phyloP scores from a whole-genome alignment of 345 rosid genomes.

The Gossypium arboreum region DNA sequence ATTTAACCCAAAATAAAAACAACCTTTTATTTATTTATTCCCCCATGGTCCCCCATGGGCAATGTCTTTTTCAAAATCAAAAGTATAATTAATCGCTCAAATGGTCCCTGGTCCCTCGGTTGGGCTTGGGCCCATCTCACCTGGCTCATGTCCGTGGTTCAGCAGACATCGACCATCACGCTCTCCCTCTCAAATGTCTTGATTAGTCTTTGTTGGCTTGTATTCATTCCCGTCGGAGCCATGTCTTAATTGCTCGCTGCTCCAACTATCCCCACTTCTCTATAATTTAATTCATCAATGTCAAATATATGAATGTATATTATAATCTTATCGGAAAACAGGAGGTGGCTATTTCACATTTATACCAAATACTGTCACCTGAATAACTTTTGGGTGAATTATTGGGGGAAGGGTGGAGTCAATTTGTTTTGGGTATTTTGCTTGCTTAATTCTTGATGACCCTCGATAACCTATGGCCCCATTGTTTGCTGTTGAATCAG shows the following conservation, averaged over 20 bases:
- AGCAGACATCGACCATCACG: slow-evolving; percentile 45
- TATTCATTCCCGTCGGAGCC: slow-evolving; percentile 25
- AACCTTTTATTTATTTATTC: neutral
- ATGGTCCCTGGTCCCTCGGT: neutral
- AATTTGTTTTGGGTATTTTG: neutral
- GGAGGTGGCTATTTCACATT: neutral
- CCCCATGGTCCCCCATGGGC: neutral
- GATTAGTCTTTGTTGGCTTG: slow-evolving; percentile 29
- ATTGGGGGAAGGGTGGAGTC: neutral
- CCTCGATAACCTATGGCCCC: neutral
- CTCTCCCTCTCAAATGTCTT: slow-evolving; percentile 20
- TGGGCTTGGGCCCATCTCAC: neutral
- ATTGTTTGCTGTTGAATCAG: slow-evolving; percentile 36
- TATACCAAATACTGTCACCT: neutral
- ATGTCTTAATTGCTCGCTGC: slow-evolving; percentile 2
- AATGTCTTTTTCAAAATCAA: neutral
- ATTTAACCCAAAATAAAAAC: too few relatives aligned
- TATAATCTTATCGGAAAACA: neutral
- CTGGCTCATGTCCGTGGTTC: slow-evolving; percentile 54
- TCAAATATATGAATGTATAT: neutral
- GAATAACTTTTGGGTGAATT: neutral
- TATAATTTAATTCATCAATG: neutral
- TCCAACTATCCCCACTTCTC: slow-evolving; percentile 23
- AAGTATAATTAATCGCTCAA: neutral
- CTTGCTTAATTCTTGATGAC: neutral